Base-by-base conservation (phyloP, 2,329 filamentous ascomycete species). In the Cryphonectria carpinicola region DNA sequence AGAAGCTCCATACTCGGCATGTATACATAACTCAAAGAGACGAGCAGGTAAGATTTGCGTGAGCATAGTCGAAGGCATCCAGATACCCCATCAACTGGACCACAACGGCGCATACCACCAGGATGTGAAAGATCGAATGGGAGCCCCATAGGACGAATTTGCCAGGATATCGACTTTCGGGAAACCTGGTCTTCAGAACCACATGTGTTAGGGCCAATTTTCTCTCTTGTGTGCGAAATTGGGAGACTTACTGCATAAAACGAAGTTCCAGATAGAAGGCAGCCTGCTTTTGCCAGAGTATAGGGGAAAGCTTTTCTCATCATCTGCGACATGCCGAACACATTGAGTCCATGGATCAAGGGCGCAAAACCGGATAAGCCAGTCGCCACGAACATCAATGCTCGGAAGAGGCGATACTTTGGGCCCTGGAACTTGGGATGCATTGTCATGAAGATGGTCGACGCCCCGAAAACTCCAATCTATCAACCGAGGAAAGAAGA, bases 81-180 rank as follows among this genome's bases (percentile, higher is more conserved):
- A 76, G 64, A 70, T 74, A 73, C 49, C 75, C 74, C 25, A 72
- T 70, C 66, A 77, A 70, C 71, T 76, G 74, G 67, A 73, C 41
- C 49, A 74, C 71, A 70, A 74, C 72, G 35, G 72, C 75, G 14
- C 71, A 72, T 28, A 75, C 74, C 56, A 76, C 75, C 58, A 75
- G 72, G 17, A 72, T 68, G 70, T 69, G 70, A 54, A 71, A 68
- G 60, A 71, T 66, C 22, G 49, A 52, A 66, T 71, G 70, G 54
- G 70, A 71, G 22, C 64, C 64, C 25, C 46, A 66, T 19, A 52
- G 28, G 46, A 68, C 67, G 64, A 70, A 72, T 64, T 72, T 70
- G 43, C 70, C 67, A 65, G 70, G 70, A 49, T 54, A 70, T 65
- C 58, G 64, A 68, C 67, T 67, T 64, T 71, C 70, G 67, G 70